Conservation (phyloP, 1,284 basidiomycete genomes). For the Volvariella surrecta region DNA sequence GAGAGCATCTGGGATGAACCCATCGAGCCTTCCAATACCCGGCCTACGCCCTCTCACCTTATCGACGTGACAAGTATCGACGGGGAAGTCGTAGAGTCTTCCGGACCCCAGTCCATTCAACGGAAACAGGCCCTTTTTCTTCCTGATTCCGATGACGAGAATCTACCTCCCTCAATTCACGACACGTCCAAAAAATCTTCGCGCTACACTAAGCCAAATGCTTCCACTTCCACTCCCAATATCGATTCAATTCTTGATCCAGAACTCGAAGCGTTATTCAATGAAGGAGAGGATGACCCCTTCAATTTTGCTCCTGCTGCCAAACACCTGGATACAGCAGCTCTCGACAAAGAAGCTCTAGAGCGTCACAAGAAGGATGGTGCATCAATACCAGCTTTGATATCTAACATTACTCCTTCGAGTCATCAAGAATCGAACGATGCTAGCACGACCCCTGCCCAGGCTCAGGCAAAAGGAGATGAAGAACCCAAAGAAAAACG, state of each 20-base stretch:
- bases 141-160: conserved; percentile 43
- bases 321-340: conserved; percentile 39
- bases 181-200: conserved; percentile 8
- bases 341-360: conserved; percentile 45
- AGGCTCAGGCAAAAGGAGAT: conserved; percentile 15
- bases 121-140: conserved; percentile 38
- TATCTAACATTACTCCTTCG: too few relatives aligned
- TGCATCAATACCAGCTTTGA: too few relatives aligned
- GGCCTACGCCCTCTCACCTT: conserved; percentile 13
- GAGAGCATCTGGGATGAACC: conserved; percentile 27
- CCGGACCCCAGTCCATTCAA: conserved; percentile 14
- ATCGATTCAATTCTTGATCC: conserved; percentile 14
- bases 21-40: conserved; percentile 14
- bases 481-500: conserved; percentile 31
- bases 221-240: not conserved
- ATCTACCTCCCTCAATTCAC: conserved; percentile 14
- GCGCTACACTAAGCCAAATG: conserved; percentile 9
- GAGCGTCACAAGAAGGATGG: conserved; percentile 20
- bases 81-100: conserved; percentile 15
- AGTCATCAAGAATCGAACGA: too few relatives aligned
- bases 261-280: conserved; percentile 59
- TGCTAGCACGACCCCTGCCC: too few relatives aligned
- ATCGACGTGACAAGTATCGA: conserved; percentile 34
- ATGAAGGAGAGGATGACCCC: conserved; percentile 37
- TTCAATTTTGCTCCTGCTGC: conserved; percentile 31